A percentile compares a stretch with the other conserved stretches of the same genome.
Conservation (phyloP, 208 protist genomes). For the Acanthamoeba divionensis region DNA sequence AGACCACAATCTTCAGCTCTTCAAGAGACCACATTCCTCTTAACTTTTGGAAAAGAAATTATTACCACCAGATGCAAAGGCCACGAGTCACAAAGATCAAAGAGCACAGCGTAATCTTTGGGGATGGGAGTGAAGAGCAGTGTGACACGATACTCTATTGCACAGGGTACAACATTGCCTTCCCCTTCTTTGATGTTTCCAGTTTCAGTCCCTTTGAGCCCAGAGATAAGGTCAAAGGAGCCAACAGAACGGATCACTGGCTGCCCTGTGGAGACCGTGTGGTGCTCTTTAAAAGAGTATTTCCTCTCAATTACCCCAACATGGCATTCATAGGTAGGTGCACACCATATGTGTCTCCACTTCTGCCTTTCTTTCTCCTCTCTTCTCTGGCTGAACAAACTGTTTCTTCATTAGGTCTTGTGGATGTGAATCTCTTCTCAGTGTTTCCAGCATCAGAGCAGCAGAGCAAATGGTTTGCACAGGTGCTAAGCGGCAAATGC, state of each 20-base stretch:
- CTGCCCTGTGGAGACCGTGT: background rate
- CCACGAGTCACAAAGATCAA: background rate
- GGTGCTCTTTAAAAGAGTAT: background rate
- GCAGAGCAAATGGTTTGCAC: slow-evolving; percentile 5
- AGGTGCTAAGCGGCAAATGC: background rate
- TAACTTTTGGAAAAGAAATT: background rate
- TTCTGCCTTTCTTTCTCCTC: background rate
- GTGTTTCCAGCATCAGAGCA: slow-evolving; percentile 3
- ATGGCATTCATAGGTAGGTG: background rate
- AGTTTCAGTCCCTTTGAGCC: background rate
- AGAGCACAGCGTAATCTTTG: background rate
- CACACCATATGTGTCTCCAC: too few relatives aligned
- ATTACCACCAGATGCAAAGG: background rate
- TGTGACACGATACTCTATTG: background rate
- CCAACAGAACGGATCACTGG: background rate
- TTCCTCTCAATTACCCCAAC: background rate
- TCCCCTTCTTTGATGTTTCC: background rate
- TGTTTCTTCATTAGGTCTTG: background rate
- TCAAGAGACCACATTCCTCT: background rate
- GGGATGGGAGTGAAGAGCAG: background rate
- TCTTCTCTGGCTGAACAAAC: background rate
- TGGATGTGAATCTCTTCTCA: slow-evolving; percentile 5
- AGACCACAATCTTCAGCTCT: background rate
- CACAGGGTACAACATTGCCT: background rate
- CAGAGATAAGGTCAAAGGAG: background rate